Percentiles rank a stretch among this genome's conserved stretches.
Conservation (phyloP, 2,329 filamentous ascomycete species). For the Penicillium sp. region DNA sequence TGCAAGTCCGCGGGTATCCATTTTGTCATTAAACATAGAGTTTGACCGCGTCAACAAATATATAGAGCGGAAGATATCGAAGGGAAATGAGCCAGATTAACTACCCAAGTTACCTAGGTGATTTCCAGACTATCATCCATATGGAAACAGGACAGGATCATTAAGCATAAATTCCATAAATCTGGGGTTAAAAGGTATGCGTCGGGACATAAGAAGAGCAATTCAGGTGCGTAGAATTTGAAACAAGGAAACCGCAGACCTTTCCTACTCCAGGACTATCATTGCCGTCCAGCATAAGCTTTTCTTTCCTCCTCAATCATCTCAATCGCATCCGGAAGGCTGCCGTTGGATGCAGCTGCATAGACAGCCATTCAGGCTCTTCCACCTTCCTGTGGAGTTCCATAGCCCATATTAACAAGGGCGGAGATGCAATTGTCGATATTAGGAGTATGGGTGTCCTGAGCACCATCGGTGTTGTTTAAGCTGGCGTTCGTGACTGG, state of each 20-base stretch:
- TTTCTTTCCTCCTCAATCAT: conserved; percentile 49
- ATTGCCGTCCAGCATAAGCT: conserved; percentile 33
- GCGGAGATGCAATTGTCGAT: conserved; percentile 38
- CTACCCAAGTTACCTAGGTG: neutral
- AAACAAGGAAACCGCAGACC: neutral
- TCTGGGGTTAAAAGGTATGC: neutral
- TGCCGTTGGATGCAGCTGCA: conserved; percentile 42
- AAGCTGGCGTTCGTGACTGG: neutral
- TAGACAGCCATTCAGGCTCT: conserved; percentile 40
- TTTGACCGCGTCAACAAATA: neutral
- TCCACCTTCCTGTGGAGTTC: conserved; percentile 32
- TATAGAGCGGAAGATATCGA: neutral
- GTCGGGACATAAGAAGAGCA: neutral
- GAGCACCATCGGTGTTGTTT: neutral
- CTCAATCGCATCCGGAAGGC: conserved; percentile 44
- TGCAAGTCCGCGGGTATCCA: too few relatives aligned
- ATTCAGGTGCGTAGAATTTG: neutral
- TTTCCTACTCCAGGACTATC: conserved; percentile 6
- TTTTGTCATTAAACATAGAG: neutral
- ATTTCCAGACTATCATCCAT: neutral
- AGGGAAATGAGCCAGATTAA: neutral
- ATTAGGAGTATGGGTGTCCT: conserved; percentile 23
- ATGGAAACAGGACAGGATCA: neutral
- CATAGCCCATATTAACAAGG: conserved; percentile 42
- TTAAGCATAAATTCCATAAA: neutral